Base-by-base conservation (phyloP, 257 asterid species). In the Solanum gandarillasii region DNA sequence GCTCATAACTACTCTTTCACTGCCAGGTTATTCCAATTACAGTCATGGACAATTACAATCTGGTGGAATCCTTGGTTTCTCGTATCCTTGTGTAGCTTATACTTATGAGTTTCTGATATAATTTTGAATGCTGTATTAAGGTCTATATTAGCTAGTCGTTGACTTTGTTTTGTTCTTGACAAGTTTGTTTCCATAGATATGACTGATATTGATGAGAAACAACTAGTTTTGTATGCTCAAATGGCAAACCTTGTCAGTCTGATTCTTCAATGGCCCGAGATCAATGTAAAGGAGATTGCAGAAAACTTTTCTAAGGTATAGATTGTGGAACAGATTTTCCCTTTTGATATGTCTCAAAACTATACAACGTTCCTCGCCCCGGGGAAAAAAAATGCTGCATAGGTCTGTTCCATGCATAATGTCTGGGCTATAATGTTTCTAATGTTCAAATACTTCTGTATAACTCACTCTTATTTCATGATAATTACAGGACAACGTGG, bases 171-270 rank as follows among this genome's bases (percentile, higher is more conserved):
- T 83, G 71, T 92, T 87, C 95, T 93, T 91, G 86, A 93, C 94
- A 82, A 88, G 55, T 87, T 88, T 62, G 75, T 81, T 67, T 62
- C 41, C 81, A 76, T 87, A 96, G 99, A 97, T 88, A 94, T 96
- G 88, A 89, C 95, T 27, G 96, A 94, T 39, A 89, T 96, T 60
- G 90, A 92, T 35, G 98, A 95, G 95, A 90, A 95, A 87, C 98
- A 95, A 89, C 86, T 96, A 90, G 90, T 97, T 43, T 85, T 96
- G 92, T 97, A 97, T 31, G 99, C 98, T 62, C 99, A 97, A 91
- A 95, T 97, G 98, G 99, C 99, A 86, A 94, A 93, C 94, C 99
- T 97, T 83, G 95, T 96, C 86, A 91, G 86, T 84, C 88, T 94
- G 91, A 95, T 96, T 87, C 99, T 95, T 89, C 95, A 93, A 75